Base-by-base conservation (phyloP, 805 yeast genomes). In the Yamadazyma paraphyllophila region DNA sequence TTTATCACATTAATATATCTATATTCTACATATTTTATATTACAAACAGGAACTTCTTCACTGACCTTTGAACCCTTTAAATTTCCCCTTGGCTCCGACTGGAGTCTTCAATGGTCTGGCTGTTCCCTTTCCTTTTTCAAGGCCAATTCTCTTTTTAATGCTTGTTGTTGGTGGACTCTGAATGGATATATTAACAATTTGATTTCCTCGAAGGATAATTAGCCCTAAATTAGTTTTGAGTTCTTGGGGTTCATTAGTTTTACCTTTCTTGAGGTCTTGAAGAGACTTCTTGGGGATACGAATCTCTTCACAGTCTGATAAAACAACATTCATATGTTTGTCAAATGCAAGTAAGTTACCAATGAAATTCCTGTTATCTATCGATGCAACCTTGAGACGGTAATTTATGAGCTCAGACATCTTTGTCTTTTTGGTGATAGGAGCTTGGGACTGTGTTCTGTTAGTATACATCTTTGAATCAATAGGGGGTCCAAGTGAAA, bases 271-370 rank as follows among this genome's bases (percentile, higher is more conserved):
- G 55, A 71, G 61, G 50, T 61, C 69, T 16, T 51, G 59, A 50
- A 49, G 61, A 42, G 87, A 76, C 50, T 81, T 81, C 55, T 81
- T 83, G 4, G 96, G 82, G 9, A 83, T 65, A 52, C 97, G 74
- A 57, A 81, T 81, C 61, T 92, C 99, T 57, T 88, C 90, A 35
- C 94, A 80, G 52, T 91, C 94, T 10, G 86, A 77, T 27, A 92
- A 68, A 11, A 94, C 96, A 13, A 92, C 61, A 63, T 92, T 92
- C 84, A 91, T 83, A 61, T 85, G 86, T 59, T 84, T 84, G 63
- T 94, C 99, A 62, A 88, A 92, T 7, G 98, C 90, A 51, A 91
- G 66, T 43, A 92, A 74, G 50, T 82, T 83, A 1, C 99, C 99
- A 6, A 82, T 73, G 52, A 87, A 80, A 36, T 81, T 83, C 36